Base-by-base conservation (phyloP, 148 eudicot species). In the Limonium bicolor region DNA sequence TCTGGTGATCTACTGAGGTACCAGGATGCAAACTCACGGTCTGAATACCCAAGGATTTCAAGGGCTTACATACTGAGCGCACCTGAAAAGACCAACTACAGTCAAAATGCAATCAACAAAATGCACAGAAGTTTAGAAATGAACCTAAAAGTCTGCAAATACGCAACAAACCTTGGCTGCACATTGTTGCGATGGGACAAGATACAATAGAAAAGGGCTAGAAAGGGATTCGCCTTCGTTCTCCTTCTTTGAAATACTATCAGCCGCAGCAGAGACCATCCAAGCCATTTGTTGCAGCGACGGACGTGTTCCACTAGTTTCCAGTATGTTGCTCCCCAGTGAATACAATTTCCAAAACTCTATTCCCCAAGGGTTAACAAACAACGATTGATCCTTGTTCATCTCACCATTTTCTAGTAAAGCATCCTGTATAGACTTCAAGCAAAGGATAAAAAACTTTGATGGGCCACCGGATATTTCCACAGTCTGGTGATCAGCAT, bases 1-100 rank as follows among this genome's bases (percentile, higher is more conserved):
- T 62, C 73, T 90, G 99, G 41, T 84, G 93, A 46, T 81, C 85
- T 33, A 90, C 32, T 16, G 92, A 42, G 33, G 93, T 73, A 55
- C 88, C 95, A 33, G 85, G 56, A 73, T 90, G 99, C 46, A 90
- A 55, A 53, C 83, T 80, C 59, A 84, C 95, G 16, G 93, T 64
- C 62, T 84, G 95, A 53, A 90, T 55, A 41, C 99, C 93, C 43
- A 53, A 42, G 39, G 60, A 53, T 68, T 90, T 84, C 46, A 90
- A 50, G 48, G 88, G 76, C 66, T 80, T 90, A 88, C 79, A 84
- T 14, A 75, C 67, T 33, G 71, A 49, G 18, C 95, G 79, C 27
- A 90, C 88, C 97, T 90, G 68, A 34, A 44, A 56, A 5, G 58
- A 48, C 32, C 56, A 5, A 43, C 15, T 24, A 24, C 10, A 13